These are phyloP conservation scores for Colletotrichum higginsianum DNA, from an alignment of 2,329 filamentous ascomycete genomes.

Conservation along the genomic window DNA sequence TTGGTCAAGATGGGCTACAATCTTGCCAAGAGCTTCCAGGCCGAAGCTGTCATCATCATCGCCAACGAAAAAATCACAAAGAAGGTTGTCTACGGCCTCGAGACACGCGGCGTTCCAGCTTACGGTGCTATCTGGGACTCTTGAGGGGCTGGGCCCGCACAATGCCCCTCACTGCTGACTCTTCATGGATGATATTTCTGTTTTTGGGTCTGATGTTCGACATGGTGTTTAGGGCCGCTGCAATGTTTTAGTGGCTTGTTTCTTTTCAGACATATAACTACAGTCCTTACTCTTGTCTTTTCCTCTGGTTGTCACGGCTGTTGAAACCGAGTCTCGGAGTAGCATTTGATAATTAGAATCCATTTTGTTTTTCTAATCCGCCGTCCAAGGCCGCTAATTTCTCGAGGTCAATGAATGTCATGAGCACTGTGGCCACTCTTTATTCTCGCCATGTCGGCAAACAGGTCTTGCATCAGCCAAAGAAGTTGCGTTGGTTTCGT, in stretches of 20 bases:
- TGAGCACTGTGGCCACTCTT: too few relatives aligned
- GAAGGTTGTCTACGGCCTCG: constrained; percentile 78
- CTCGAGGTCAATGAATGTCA: too few relatives aligned
- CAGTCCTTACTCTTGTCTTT: background rate
- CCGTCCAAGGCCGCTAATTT: too few relatives aligned
- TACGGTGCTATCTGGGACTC: constrained; percentile 83
- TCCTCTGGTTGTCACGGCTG: background rate
- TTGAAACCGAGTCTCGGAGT: too few relatives aligned
- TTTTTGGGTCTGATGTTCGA: too few relatives aligned
- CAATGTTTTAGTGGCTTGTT: background rate
- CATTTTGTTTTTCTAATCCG: too few relatives aligned
- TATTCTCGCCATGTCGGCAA: too few relatives aligned
- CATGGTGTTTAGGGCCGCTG: too few relatives aligned
- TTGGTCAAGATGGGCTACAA: constrained; percentile 66
- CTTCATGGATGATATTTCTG: background rate
- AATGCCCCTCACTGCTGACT: background rate
- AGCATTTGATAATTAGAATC: background rate
- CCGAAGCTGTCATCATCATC: constrained; percentile 82
- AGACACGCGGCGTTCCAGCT: constrained; percentile 75
- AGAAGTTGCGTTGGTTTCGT: accelerated
- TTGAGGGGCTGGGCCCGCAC: constrained; percentile 40
- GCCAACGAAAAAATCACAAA: constrained; percentile 78
- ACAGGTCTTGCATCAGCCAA: background rate
- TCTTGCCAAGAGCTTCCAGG: constrained; percentile 66
- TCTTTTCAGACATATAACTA: too few relatives aligned